These are phyloP conservation scores for Amoeboaphelidium protococcarum DNA, from an alignment of 371 early-diverging fungal species.

Conservation along the genomic window DNA sequence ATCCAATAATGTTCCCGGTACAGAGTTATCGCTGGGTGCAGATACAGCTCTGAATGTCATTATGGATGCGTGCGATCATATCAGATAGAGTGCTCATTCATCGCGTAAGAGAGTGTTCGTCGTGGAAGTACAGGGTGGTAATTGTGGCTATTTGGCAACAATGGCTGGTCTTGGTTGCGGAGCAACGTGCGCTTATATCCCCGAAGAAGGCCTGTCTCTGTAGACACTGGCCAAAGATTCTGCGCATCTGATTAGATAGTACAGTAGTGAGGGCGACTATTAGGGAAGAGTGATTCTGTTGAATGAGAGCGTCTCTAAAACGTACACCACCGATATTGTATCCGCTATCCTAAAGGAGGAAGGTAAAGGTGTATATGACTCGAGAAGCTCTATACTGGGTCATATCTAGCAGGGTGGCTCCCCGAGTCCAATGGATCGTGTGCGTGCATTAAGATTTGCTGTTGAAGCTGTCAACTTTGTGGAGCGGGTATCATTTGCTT, in stretches of 20 bases:
- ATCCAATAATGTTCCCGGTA: conserved; percentile 95
- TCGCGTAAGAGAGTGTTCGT: conserved; percentile 81
- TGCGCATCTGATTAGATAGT: conserved; percentile 42
- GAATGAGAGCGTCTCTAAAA: conserved; percentile 50
- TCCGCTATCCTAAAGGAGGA: conserved; percentile 74
- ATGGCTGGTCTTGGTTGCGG: conserved; percentile 71
- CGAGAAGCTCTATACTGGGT: conserved; percentile 75
- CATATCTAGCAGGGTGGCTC: conserved; percentile 91
- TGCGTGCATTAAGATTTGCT: conserved; percentile 65
- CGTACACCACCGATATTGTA: conserved; percentile 74
- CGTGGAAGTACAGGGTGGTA: conserved; percentile 93
- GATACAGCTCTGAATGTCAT: conserved; percentile 96
- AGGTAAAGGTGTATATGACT: conserved; percentile 67
- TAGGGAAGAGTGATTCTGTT: conserved; percentile 36
- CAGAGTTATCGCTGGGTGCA: conserved; percentile 81
- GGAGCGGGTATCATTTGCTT: conserved; percentile 12
- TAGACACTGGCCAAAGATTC: conserved; percentile 54
- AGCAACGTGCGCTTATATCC: conserved; percentile 82
- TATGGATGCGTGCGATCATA: conserved; percentile 71
- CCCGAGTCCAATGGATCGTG: conserved; percentile 86
- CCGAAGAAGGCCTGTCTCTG: conserved; percentile 69
- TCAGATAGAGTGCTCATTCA: conserved; percentile 72
- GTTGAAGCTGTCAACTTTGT: conserved; percentile 29
- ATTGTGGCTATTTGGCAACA: conserved; percentile 81
- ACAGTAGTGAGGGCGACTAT: conserved; percentile 29